Percentiles rank a stretch among this genome's conserved stretches.
These are phyloP conservation scores for Austropuccinia psidii DNA, from an alignment of 1,284 basidiomycete species.

Conservation along the genomic window DNA sequence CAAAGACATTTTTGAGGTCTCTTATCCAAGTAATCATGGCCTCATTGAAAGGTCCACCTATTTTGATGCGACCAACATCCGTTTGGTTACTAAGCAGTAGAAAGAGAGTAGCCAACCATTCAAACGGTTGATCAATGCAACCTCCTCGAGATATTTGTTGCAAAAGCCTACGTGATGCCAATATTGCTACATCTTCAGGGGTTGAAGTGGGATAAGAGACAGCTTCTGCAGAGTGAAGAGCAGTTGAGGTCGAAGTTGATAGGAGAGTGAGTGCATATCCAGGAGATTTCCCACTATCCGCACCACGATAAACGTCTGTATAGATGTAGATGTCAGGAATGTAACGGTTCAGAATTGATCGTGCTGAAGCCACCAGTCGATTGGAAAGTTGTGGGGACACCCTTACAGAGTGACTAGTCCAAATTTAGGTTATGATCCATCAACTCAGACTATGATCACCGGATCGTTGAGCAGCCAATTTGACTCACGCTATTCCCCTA, in stretches of 20 bases:
- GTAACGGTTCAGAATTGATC: slow-evolving; percentile 85
- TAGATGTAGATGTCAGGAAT: slow-evolving; percentile 98
- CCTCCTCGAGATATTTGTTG: slow-evolving; percentile 72
- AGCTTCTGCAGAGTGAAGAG: slow-evolving; percentile 77
- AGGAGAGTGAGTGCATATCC: slow-evolving; percentile 88
- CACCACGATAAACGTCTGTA: slow-evolving; percentile 95
- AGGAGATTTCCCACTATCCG: slow-evolving; percentile 94
- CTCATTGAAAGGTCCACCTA: slow-evolving; percentile 56
- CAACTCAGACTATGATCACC: background rate
- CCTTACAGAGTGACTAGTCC: slow-evolving; percentile 72
- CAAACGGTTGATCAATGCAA: slow-evolving; percentile 83
- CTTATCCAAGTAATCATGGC: slow-evolving; percentile 29
- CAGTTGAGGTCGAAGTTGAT: slow-evolving; percentile 84
- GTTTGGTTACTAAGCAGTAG: slow-evolving; percentile 86
- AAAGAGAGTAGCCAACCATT: slow-evolving; percentile 75
- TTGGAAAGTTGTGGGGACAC: slow-evolving; percentile 97
- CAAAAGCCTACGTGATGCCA: slow-evolving; percentile 69
- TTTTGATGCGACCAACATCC: slow-evolving; percentile 80
- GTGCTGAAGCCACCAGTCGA: slow-evolving; percentile 87
- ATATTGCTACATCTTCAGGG: slow-evolving; percentile 73
- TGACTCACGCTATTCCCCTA: slow-evolving; percentile 79
- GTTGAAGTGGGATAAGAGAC: slow-evolving; percentile 58
- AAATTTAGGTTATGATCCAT: background rate
- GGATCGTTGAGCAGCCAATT: background rate
- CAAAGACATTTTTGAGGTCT: slow-evolving; percentile 30